Evolutionary conservation across 1,284 basidiomycete genomes (phyloP), one percentile per base, ranked within the genome.

Genomic region (Cryptococcus jaspeensis): DNA sequence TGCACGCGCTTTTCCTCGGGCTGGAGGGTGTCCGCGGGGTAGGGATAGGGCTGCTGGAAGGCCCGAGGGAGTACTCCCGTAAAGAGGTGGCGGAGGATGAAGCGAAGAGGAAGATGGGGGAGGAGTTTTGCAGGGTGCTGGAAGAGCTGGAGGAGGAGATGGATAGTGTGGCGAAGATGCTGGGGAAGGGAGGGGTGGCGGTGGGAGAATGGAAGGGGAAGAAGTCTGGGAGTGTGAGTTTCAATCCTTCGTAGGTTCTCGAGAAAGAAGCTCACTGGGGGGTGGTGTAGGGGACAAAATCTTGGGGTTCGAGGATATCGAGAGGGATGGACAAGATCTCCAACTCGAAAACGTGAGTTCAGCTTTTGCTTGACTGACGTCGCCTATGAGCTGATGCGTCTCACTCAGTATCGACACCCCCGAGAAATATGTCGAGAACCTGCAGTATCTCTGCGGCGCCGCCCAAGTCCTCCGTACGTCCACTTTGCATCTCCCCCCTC

Each of bases 291-390:
- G 66, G 36, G 70, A 73, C 60, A 52, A 68, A 70, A 60, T 67
- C 83, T 37, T 92, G 90, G 90, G 84, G 90, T 45, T 86, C 86
- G 60, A 92, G 89, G 72, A 79, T 95, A 45, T 86, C 86, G 54
- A 84, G 90, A 63, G 85, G 86, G 63, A 83, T 96, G 64, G 92
- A 96, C 78, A 90, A 92, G 74, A 86, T 97, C 69, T 91, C 91
- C 40, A 92, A 87, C 63, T 89, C 87, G 57, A 92, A 92, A 78
- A 90, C 88, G 92, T 94, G 72, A 70, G 86, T 80, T 63, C 58
- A 59, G 23, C 50, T 47, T 25, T 58, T 43, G 39, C 53, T 43
- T 64, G 41, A 15, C n/a, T 35, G 15, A 13, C 23, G 22, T 44
- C 15, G 15, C 32, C 25, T 51, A 38, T 38, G 16, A 44, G 55